Percentiles rank a stretch among this genome's conserved stretches.
These are phyloP conservation scores for Magnaporthiopsis poae DNA, from an alignment of 2,329 filamentous ascomycete species.

Conservation along the genomic window DNA sequence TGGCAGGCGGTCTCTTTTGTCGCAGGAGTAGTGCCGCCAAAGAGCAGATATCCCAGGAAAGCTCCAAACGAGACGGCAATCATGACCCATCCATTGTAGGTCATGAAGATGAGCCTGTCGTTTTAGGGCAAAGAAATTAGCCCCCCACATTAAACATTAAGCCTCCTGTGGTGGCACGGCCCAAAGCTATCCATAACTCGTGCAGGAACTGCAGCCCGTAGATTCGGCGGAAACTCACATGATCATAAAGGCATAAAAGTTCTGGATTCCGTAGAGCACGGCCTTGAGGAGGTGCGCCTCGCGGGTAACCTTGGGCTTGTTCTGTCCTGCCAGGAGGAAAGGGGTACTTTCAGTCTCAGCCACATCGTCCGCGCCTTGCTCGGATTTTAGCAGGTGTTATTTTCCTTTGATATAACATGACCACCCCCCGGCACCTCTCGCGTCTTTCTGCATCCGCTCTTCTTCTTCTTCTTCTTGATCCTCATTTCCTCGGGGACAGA, in stretches of 20 bases:
- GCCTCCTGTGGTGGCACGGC: background rate
- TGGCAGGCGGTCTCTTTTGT: conserved; percentile 89
- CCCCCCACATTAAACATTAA: no score
- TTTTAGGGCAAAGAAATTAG: background rate
- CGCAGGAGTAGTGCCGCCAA: conserved; percentile 59
- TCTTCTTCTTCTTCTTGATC: background rate
- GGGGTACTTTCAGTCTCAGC: conserved; percentile 52
- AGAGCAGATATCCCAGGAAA: conserved; percentile 76
- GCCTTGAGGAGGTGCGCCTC: conserved; percentile 71
- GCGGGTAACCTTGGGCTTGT: conserved; percentile 50
- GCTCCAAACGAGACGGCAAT: conserved; percentile 78
- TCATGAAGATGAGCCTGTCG: conserved; percentile 91
- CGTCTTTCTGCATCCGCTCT: background rate
- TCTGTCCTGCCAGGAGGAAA: conserved; percentile 64
- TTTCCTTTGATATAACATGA: conserved; percentile 6
- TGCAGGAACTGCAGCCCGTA: background rate
- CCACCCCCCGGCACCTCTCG: no score
- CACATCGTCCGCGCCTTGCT: conserved; percentile 22
- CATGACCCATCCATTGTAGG: conserved; percentile 99
- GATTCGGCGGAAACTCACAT: conserved; percentile 58
- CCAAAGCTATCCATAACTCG: background rate
- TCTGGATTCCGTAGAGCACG: conserved; percentile 77
- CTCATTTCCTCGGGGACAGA: background rate
- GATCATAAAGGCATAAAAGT: conserved; percentile 98
- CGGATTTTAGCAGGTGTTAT: conserved; percentile 9